Percentiles rank a stretch among this genome's conserved stretches.
Conservation (phyloP, 257 asterid genomes). For the Eustoma russellianum region DNA sequence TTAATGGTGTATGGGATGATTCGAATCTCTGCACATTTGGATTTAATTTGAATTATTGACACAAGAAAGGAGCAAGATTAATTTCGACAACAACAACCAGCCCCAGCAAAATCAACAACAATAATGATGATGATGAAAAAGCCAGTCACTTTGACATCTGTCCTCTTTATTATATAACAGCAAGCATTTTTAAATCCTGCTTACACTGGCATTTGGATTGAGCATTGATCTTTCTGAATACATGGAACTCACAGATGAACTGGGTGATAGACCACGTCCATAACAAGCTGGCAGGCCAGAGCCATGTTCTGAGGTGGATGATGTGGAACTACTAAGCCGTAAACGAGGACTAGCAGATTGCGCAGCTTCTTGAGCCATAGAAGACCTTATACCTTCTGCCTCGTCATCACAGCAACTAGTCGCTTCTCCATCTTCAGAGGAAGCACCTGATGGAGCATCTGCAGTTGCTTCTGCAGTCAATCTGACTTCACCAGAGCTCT, state of each 20-base stretch:
- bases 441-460: conserved; percentile 39
- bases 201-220: too few relatives aligned
- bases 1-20: conserved; percentile 59
- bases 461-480: conserved; percentile 54
- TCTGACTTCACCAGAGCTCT: conserved; percentile 37
- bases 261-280: conserved; percentile 54
- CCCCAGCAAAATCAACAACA: neutral
- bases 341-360: conserved; percentile 29
- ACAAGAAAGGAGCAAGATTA: too few relatives aligned
- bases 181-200: too few relatives aligned
- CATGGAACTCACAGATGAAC: too few relatives aligned
- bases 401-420: conserved; percentile 32
- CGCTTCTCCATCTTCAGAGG: conserved; percentile 49
- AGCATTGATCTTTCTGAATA: too few relatives aligned
- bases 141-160: too few relatives aligned
- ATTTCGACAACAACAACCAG: neutral
- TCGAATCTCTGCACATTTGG: conserved; percentile 79
- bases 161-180: too few relatives aligned
- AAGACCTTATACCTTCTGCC: conserved; percentile 31
- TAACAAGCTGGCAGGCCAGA: conserved; percentile 58
- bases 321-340: conserved; percentile 54
- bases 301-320: conserved; percentile 66
- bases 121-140: neutral
- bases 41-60: too few relatives aligned
- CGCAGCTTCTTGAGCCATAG: conserved; percentile 36